Percentiles rank a stretch among this genome's conserved stretches.
These are phyloP conservation scores for Scorias spongiosa DNA, from an alignment of 2,329 filamentous ascomycete genomes.

Conservation along the genomic window DNA sequence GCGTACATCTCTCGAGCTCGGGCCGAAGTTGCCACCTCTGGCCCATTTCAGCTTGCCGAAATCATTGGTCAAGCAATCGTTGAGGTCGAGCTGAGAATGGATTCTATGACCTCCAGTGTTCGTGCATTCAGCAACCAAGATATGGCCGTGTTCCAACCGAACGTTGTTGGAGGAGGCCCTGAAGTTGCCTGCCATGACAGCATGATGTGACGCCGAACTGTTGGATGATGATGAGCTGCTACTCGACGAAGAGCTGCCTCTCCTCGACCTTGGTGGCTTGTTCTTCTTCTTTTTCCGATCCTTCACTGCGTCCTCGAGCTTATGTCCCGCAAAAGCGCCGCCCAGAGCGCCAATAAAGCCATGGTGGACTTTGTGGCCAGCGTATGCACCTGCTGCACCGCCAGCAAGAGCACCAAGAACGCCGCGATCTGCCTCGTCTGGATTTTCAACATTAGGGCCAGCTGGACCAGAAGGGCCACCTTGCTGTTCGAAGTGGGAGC, in stretches of 20 bases:
- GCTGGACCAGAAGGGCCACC: slow-evolving; percentile 5
- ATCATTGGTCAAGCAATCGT: slow-evolving; percentile 23
- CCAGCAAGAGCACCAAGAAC: slow-evolving; percentile 41
- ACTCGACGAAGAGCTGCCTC: slow-evolving; percentile 3
- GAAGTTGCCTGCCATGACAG: slow-evolving; percentile 24
- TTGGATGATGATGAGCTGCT: slow-evolving; percentile 6
- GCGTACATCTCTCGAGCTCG: slow-evolving; percentile 18
- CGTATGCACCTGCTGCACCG: slow-evolving; percentile 41
- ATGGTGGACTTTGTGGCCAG: slow-evolving; percentile 41
- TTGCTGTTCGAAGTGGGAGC: slow-evolving; percentile 9
- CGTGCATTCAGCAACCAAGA: slow-evolving; percentile 23
- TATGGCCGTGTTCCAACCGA: slow-evolving; percentile 20
- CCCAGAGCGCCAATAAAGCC: slow-evolving; percentile 42
- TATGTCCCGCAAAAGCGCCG: slow-evolving; percentile 39
- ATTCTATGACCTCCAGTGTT: slow-evolving; percentile 18
- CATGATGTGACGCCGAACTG: slow-evolving; percentile 10
- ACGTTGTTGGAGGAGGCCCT: slow-evolving; percentile 19
- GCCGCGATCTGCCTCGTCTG: slow-evolving; percentile 36
- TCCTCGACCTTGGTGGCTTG: slow-evolving; percentile 3
- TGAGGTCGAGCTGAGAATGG: slow-evolving; percentile 21
- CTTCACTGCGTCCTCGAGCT: slow-evolving; percentile 24
- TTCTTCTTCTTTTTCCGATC: slow-evolving; percentile 8
- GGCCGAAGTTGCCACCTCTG: slow-evolving; percentile 23
- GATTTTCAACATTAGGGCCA: slow-evolving; percentile 2
- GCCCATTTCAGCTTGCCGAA: slow-evolving; percentile 23